Base-by-base conservation (phyloP, 2,329 filamentous ascomycete species). In the Lasiodiplodia theobromae region DNA sequence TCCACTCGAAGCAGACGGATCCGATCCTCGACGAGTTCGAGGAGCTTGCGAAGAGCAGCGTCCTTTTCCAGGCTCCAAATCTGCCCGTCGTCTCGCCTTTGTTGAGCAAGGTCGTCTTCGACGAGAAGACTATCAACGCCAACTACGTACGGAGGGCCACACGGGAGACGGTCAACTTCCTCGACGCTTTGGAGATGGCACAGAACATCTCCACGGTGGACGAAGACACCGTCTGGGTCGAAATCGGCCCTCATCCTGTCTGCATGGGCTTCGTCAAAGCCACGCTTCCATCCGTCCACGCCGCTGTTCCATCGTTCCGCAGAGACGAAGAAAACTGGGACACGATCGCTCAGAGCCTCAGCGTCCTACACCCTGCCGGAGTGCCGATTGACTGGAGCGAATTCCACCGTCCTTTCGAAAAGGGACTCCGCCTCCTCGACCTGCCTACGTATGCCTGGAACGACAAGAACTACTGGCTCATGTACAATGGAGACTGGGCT, bases 341-440 rank as follows among this genome's bases (percentile, higher is more conserved):
- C 28, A 68, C 85, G 0, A 74, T 91, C 2, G 78, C 82, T 2
- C 71, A 75, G 4, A 85, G 77, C 62, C 75, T 88, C 44, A 80
- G 80, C 65, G 77, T 81, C 0, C 78, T 92, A 0, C 84, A 91
- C 74, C 75, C 75, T 1, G 81, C 79, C 1, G 89, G 89, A 0
- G 71, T 89, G 1, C 77, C 82, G 5, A 77, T 92, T 25, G 80
- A 87, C 71, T 92, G 89, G 88, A 83, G 84, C 57, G 88, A 89
- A 74, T 89, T 86, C 71, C 86, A 89, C 73, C 77, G 82, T 3
- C 80, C 83, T 31, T 87, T 86, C 70, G 79, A 83, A 68, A 69
- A 73, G 1, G 77, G 77, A 2, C 80, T 85, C 23, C 76, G 79
- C 0, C 76, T 90, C 2, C 74, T 89, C 2, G 78, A 85, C 34